Evolutionary conservation across 306 rosid species (phyloP).

Genomic region (Erythrophleum fordii): DNA sequence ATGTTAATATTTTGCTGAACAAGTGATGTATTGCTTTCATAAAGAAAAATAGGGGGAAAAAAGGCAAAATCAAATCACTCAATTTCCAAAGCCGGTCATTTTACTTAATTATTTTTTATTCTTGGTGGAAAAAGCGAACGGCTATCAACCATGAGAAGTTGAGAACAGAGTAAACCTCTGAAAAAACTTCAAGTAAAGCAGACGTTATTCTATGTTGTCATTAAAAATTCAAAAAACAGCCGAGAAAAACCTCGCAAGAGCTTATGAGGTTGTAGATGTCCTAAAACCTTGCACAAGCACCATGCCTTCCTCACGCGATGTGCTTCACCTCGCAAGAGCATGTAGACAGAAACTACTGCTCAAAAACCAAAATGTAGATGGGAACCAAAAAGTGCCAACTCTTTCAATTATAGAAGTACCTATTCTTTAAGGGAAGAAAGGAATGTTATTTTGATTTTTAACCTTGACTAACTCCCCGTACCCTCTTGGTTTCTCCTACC

Average conservation of each 20-base stretch:
- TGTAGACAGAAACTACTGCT: background rate
- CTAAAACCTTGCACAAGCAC: conserved; percentile 37
- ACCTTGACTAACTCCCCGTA: background rate
- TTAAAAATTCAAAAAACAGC: conserved; percentile 30
- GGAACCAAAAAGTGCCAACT: background rate
- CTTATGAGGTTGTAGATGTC: conserved; percentile 37
- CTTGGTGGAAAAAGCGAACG: conserved; percentile 27
- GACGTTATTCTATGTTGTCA: conserved; percentile 49
- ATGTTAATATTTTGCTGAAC: background rate
- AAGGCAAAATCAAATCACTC: conserved; percentile 24
- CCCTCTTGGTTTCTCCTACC: background rate
- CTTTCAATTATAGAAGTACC: background rate
- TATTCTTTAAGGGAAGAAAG: conserved; percentile 26
- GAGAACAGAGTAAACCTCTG: conserved; percentile 53
- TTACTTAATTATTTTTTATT: background rate
- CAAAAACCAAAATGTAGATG: background rate
- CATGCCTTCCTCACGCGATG: conserved; percentile 81
- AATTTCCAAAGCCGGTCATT: background rate
- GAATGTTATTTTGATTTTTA: conserved; percentile 3
- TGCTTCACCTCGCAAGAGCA: too few relatives aligned
- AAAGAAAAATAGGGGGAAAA: background rate
- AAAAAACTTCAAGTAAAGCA: conserved; percentile 68
- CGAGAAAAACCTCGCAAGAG: conserved; percentile 44
- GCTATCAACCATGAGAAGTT: conserved; percentile 49
- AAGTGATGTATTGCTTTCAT: background rate